Base-by-base conservation (phyloP, 805 yeast species). In the Wickerhamiella nectarea region DNA sequence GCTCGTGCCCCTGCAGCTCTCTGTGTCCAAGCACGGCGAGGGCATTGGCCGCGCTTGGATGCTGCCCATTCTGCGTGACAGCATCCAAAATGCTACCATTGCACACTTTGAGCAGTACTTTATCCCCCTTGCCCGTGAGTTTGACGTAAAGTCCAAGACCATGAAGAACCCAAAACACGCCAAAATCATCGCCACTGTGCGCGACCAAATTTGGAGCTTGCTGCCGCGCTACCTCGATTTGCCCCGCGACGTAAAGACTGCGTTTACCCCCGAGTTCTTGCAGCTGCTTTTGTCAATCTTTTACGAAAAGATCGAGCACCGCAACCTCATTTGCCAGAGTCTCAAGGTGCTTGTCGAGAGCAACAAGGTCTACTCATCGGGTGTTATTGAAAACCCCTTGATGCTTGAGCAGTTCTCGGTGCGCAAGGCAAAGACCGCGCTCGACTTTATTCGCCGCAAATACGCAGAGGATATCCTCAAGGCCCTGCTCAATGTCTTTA, bases 1-100 rank as follows among this genome's bases (percentile, higher is more conserved):
- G 37, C 66, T 72, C 4, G 68, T 91, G 26, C 97, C 99, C 6
- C 67, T 91, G 56, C 85, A 89, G 56, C 68, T 91, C 53, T 29
- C 48, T 2, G 41, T 39, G 6, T 70, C 71, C 37, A 74, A 79
- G 4, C 33, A 21, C 21, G 59, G 50, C 1, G 62, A 65, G 25
- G 68, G 70, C 35, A 71, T 78, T n/a, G 96, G 96, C 37, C 75
- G 97, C 58, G 96, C 96, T 37, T 91, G 97, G 96, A 57, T 91
- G 53, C 70, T 91, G 50, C 98, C 98, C 9, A 59, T 91, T 26
- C 70, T 91, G 48, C 79, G 96, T 64, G 96, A 87, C 55, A 77
- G 83, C 55, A 80, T 85, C 21, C 72, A 78, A 53, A 72, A 75
- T 54, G 80, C 96, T 1, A 69, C 71, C 38, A 66, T 91, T 45